Conservation (phyloP, 179 eudicot species). For the Camellia oleifera region DNA sequence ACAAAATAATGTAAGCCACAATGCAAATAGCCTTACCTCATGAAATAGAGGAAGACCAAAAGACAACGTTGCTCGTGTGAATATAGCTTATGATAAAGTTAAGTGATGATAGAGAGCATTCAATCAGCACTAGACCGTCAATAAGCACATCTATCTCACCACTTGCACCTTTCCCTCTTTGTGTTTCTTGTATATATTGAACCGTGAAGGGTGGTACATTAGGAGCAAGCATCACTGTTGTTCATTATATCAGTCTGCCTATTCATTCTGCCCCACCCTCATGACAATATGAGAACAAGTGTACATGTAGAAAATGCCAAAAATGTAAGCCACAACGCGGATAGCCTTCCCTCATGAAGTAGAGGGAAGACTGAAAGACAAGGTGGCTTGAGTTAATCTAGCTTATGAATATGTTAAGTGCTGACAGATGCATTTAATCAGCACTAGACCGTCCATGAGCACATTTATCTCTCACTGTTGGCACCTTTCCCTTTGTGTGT, state of each 20-base stretch:
- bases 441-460: conserved; percentile 30
- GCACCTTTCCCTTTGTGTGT: too few species aligned
- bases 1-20: background rate
- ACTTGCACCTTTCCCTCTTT: background rate
- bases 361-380: conserved; percentile 6
- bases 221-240: background rate
- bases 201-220: too few species aligned
- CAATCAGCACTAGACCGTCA: conserved; percentile 13
- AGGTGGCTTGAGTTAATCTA: conserved; percentile 9
- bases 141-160: background rate
- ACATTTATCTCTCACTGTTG: background rate
- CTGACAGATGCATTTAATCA: conserved; percentile 13
- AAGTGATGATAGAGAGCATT: background rate
- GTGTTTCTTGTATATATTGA: too few species aligned
- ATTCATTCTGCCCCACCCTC: background rate
- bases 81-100: conserved; percentile 12
- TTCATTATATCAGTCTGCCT: background rate
- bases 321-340: background rate
- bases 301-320: background rate
- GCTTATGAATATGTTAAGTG: conserved; percentile 19
- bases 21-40: too few species aligned
- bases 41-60: too few species aligned
- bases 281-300: background rate
- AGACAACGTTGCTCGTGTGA: background rate
- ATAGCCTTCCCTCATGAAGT: conserved; percentile 4